Evolutionary conservation across 176 grass and related monocot species (phyloP).

Genomic region (Thinopyrum elongatum): DNA sequence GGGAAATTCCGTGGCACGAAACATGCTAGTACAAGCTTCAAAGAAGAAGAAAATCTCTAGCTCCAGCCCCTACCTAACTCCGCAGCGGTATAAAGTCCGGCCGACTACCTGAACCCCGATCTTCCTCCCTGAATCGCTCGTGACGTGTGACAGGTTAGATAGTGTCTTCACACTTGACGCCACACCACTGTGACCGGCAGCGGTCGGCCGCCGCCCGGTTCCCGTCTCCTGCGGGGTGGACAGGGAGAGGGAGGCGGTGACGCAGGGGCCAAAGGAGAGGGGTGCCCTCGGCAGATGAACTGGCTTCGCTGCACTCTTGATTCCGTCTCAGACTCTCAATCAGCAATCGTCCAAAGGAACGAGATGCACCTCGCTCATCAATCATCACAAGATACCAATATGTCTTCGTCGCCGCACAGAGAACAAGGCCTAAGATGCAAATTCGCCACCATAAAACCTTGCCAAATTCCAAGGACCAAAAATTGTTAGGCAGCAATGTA

Average conservation of each 20-base stretch:
- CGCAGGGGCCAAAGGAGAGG: neutral
- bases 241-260: neutral
- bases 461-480: neutral
- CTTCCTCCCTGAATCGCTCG: constrained; percentile 36
- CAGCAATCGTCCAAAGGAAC: neutral
- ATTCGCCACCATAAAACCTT: neutral
- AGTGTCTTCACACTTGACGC: neutral
- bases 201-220: neutral
- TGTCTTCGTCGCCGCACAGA: neutral
- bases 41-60: no score
- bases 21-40: neutral
- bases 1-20: neutral
- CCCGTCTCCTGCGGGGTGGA: neutral
- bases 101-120: constrained; percentile 18
- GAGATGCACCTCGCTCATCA: neutral
- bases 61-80: neutral
- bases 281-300: neutral
- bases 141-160: constrained; percentile 3
- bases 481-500: neutral
- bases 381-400: neutral
- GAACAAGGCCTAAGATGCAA: neutral
- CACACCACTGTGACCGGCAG: neutral
- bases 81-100: neutral
- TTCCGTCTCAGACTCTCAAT: neutral
- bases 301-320: no score